Base-by-base conservation (phyloP, 1,284 basidiomycete species). In the Fomitiporia mediterranea region DNA sequence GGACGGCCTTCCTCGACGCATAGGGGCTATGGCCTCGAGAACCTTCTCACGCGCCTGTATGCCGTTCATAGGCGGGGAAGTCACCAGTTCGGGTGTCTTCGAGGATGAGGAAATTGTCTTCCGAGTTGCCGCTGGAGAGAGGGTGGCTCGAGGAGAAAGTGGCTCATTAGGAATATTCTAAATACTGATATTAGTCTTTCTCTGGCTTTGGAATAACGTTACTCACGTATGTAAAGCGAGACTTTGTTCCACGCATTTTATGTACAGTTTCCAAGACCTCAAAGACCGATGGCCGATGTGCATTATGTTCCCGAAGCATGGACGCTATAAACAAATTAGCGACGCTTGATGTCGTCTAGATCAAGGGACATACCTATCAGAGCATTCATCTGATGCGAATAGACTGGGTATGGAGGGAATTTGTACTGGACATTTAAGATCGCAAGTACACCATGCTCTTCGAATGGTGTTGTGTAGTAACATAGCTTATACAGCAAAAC, bases 391-490 rank as follows among this genome's bases (percentile, higher is more conserved):
- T 89, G 80, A 1, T 81, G 73, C 2, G 95, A 98, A 70, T 99
- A 99, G 2, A 89, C 81, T 0, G 97, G 97, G 69, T 93, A 96
- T 34, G 91, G 83, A 3, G 94, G 94, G 59, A 93, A 92, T 65
- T 87, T 89, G 71, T 98, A 99, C 67, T 96, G 94, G 28, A 94
- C 96, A 66, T 98, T 97, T 59, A 98, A 78, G 61, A 99, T 99
- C 0, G 97, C 97, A 49, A 99, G 74, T 0, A 94, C 91, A 0
- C 96, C 96, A 63, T 97, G 93, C 66, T 96, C 96, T 72, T 94
- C 97, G 63, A 98, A 98, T 0, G 97, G 97, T 0, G 97, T 99
- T 0, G 96, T 99, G 71, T 99, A 99, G 72, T 98, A 99, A 72
- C 97, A 99, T 5, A 82, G 77, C 70, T 91, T 91, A 75, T 91